Evolutionary conservation across 2,329 filamentous ascomycete species (phyloP), one percentile per base, ranked within the genome.

Genomic region (Fusarium caatingaense): DNA sequence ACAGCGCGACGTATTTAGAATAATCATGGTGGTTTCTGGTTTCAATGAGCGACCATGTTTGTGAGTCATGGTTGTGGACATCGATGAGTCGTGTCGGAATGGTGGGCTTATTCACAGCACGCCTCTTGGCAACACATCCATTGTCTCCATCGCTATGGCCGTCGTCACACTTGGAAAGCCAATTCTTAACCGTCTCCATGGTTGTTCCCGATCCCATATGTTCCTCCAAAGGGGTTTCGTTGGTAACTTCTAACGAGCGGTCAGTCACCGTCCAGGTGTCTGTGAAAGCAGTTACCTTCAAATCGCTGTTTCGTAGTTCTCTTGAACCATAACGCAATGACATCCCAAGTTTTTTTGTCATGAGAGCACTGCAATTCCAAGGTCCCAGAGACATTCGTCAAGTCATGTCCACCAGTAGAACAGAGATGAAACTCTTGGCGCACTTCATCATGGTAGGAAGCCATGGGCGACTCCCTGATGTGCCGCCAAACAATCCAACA

Each of bases 11-110:
- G 4, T 58, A 58, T 3, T 13, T 25, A 1, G 47, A 8, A 6
- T 3, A 20, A 0, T 1, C 0, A 0, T 25, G 5, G 6, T 16
- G 0, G 2, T 21, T 13, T 1, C 3, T 23, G 0, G 28, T 27
- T 16, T 45, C 27, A 1, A 30, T 5, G 1, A 57, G 12, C 0
- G 15, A 21, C 56, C 47, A 59, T 0, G n/a, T 8, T 8, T 42
- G 18, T 0, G 56, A 54, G 15, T 25, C 23, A 11, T 2, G 1
- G 4, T 3, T 6, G 6, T 51, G 47, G 0, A 59, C 1, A 3
- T 59, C 23, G 5, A 59, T n/a, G 0, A 59, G 23, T 5, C 56
- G 40, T 5, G 21, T 45, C 8, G 47, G 56, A 18, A 58, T 28
- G 9, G 28, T 9, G 2, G 15, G 15, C 2, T 8, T n/a, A 11